Conservation (phyloP, 2,329 filamentous ascomycete species). For the Cercospora sp. region DNA sequence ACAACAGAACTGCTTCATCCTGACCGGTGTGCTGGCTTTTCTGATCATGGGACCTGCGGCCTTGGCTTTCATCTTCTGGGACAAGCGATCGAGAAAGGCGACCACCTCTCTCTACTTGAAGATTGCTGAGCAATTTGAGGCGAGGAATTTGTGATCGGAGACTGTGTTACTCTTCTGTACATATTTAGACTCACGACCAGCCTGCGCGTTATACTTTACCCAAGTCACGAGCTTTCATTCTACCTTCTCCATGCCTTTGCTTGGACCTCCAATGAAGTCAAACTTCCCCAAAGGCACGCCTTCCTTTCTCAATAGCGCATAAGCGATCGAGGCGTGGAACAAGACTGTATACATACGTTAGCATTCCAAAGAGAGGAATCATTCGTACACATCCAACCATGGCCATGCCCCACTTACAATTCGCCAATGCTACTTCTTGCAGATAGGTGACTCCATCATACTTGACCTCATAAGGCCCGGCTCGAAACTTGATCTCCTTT, state of each 20-base stretch:
- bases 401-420: conserved; percentile 37
- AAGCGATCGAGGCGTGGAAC: conserved; percentile 63
- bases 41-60: not conserved
- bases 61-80: not conserved
- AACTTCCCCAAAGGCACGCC: conserved; percentile 62
- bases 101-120: not conserved
- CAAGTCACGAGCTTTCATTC: conserved; percentile 48
- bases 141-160: not conserved
- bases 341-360: conserved; percentile 42
- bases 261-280: conserved; percentile 52
- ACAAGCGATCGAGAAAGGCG: not conserved
- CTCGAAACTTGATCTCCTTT: conserved; percentile 35
- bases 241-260: conserved; percentile 42
- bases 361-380: not conserved
- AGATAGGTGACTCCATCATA: conserved; percentile 52
- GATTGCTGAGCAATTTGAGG: not conserved
- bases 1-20: conserved; percentile 44
- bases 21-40: conserved; percentile 18
- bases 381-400: not conserved
- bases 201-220: not conserved
- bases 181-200: not conserved
- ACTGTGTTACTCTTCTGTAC: not conserved
- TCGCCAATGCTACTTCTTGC: conserved; percentile 54
- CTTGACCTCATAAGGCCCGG: conserved; percentile 38
- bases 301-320: conserved; percentile 61